These are phyloP conservation scores for Podila verticillata DNA, from an alignment of 192 early-diverging fungal species.

Conservation along the genomic window DNA sequence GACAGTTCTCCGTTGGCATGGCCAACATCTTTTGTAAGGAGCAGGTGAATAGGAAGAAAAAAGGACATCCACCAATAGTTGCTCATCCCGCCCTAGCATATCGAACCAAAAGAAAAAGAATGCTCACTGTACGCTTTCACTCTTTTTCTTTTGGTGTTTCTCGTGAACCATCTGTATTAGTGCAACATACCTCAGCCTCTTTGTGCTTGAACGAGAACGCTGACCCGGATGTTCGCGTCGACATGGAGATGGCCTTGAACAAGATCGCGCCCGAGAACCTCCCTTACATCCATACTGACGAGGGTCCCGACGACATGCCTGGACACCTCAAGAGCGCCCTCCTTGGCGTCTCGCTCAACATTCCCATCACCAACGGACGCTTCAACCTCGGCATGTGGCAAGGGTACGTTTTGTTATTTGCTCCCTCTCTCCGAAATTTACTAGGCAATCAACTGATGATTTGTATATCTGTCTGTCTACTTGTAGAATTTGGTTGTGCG, in stretches of 20 bases:
- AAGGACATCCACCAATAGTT: neutral
- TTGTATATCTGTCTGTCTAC: neutral
- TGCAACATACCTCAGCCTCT: constrained; percentile 93
- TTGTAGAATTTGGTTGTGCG: constrained; percentile 76
- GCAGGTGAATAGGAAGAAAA: neutral
- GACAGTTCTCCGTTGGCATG: constrained; percentile 77
- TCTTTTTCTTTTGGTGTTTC: no score
- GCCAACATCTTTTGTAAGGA: constrained; percentile 83
- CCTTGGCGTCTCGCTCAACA: constrained; percentile 84
- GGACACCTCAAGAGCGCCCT: constrained; percentile 88
- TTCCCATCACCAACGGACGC: constrained; percentile 83
- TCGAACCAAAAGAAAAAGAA: no score
- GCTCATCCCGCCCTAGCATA: no score
- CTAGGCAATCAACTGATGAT: no score
- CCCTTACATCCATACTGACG: constrained; percentile 83
- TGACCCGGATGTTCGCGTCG: constrained; percentile 77
- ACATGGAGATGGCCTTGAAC: constrained; percentile 90
- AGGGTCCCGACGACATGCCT: constrained; percentile 93
- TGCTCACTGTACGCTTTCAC: no score
- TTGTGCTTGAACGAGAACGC: constrained; percentile 91
- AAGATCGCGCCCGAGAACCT: constrained; percentile 82
- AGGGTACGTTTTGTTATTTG: constrained; percentile 56
- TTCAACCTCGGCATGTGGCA: constrained; percentile 89
- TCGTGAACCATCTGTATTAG: constrained; percentile 30
- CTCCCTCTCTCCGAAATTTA: neutral